Conservation (phyloP, 83 land plant genomes). For the Larix sibirica region DNA sequence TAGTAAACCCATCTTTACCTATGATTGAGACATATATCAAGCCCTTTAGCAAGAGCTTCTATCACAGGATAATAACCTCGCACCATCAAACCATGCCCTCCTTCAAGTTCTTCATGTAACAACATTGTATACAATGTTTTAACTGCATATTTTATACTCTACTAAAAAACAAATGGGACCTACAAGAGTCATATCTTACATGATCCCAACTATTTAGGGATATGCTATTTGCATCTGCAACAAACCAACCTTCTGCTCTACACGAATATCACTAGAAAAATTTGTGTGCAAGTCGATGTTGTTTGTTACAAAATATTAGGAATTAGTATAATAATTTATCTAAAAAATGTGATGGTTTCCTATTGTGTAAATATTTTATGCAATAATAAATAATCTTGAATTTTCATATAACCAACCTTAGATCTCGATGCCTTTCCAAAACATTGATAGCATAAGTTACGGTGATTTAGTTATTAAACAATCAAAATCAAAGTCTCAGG, state of each 20-base stretch:
- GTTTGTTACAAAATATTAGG: constrained; percentile 28
- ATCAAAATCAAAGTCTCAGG: too few species aligned
- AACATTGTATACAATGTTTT: neutral
- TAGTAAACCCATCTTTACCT: too few species aligned
- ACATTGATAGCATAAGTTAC: too few species aligned
- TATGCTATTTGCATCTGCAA: constrained; percentile 82
- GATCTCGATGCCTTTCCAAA: constrained; percentile 61
- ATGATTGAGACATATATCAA: too few species aligned
- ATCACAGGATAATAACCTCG: constrained; percentile 81
- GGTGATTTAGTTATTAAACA: too few species aligned
- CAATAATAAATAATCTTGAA: neutral
- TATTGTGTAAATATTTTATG: neutral
- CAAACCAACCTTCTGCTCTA: constrained; percentile 97
- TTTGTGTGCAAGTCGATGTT: constrained; percentile 68
- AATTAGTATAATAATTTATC: neutral
- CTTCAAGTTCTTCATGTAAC: constrained; percentile 74
- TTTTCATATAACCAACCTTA: constrained; percentile 51
- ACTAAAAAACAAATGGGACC: neutral
- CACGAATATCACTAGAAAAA: constrained; percentile 89
- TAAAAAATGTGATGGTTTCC: neutral
- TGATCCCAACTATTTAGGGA: constrained; percentile 85
- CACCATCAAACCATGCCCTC: constrained; percentile 90
- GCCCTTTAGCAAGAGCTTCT: constrained; percentile 67
- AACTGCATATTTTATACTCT: neutral
- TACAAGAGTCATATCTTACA: constrained; percentile 28